Base-by-base conservation (phyloP, 1,139 yeast species). In the Zygoascus sp. region DNA sequence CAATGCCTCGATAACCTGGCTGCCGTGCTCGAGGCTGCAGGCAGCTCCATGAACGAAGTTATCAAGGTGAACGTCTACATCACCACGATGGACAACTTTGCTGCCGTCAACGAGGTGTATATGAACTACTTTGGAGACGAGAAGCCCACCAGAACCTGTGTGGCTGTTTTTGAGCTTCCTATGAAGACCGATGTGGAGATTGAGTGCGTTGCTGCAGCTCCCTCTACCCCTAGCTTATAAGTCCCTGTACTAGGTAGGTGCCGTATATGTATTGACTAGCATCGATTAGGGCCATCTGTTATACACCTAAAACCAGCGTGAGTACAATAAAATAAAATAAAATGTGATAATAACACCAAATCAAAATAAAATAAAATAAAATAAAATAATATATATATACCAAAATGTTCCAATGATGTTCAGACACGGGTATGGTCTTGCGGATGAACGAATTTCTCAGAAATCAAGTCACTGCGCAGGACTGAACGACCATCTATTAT, bases 121-220 rank as follows among this genome's bases (percentile, higher is more conserved):
- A 70, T 67, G 20, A 65, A 70, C 53, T 66, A 72, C 58, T 75
- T 78, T 60, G 44, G 42, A 44, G 54, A 54, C 27, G 69, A 69
- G 45, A 69, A 70, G 58, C 83, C 83, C n/a, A 76, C 79, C 23
- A 69, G 83, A 63, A 72, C 78, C 45, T 77, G 81, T 58, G 73
- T 77, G 23, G 69, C 76, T 37, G 67, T 58, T n/a, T 53, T 54
- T 50, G 59, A 58, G 49, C 50, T 58, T 45, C 61, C 60, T 16
- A 40, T 56, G 44, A 52, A 53, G 40, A 58, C 60, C 37, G 61
- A 59, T 37, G 61, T 59, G 27, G 62, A 59, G 47, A 56, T 58
- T 34, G 86, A 80, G 65, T 53, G 58, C 53, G 51, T 54, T 36
- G 62, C 61, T 27, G 58, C 60, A 43, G 48, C 57, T 19, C 55